Base-by-base conservation (phyloP, 257 asterid genomes). In the Rauvolfia tetraphylla region DNA sequence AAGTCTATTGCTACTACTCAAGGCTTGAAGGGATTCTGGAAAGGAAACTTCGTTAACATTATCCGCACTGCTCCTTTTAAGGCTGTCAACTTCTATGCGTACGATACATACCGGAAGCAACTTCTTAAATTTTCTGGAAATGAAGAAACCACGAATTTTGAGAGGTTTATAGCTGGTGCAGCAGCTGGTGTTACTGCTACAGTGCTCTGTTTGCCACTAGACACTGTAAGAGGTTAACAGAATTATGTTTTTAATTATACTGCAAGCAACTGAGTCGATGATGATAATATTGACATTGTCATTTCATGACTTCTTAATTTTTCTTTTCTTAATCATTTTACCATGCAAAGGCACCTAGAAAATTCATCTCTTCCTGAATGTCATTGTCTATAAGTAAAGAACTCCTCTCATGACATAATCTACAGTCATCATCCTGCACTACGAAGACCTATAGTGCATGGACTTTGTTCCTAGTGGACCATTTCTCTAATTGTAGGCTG, bases 111-210 rank as follows among this genome's bases (percentile, higher is more conserved):
- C 78, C 84, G 98, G 85, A 95, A 92, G 86, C 96, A 92, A 86
- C 92, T 95, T 49, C 88, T 83, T 71, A 92, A 66, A 65, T 79
- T 95, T 56, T 87, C 90, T 53, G 93, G 95, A 66, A 88, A 92
- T 80, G 87, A 88, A 78, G 99, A 92, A 83, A 92, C 96, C 81
- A 81, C 95, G 23, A 89, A 95, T 71, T 56, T 81, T 14, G 98
- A 88, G 88, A 86, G 96, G 86, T 91, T 95, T 75, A 74, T 95
- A 75, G 96, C 98, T 59, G 99, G 99, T 81, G 99, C 99, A 36
- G 97, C 98, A 9, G 99, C 99, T 84, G 99, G 99, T 72, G 89
- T 95, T n/a, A 95, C 99, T 63, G 98, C 99, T 70, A 87, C 97
- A n/a, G 89, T 90, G 13, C 91, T 95, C 76, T 95, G 99, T 88